Conservation (phyloP, 441 rosid species). For the Brassica hybrid region DNA sequence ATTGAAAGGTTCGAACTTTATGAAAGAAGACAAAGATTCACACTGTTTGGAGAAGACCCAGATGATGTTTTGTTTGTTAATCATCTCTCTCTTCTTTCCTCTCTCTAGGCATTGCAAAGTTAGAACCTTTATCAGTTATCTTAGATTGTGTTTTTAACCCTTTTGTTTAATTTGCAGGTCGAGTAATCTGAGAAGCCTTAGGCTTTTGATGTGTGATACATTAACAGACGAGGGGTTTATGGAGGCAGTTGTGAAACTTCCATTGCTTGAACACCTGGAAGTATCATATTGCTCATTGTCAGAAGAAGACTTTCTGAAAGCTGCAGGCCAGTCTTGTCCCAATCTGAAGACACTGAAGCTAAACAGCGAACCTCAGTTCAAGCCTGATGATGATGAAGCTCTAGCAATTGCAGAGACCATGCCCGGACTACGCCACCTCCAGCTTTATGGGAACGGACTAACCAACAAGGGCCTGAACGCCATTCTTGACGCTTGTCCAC, state of each 20-base stretch:
- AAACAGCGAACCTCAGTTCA: background rate
- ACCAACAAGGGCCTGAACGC: background rate
- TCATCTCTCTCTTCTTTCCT: no score
- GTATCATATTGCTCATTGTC: background rate
- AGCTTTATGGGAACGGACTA: background rate
- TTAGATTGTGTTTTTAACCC: no score
- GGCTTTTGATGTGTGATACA: constrained; percentile 43
- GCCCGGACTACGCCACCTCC: background rate
- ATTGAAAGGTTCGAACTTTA: background rate
- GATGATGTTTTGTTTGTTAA: no score
- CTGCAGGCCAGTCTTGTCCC: constrained; percentile 10
- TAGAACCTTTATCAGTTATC: background rate
- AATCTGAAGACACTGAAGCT: constrained; percentile 4
- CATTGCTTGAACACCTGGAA: constrained; percentile 5
- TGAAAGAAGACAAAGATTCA: background rate
- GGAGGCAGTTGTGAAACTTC: constrained; percentile 32
- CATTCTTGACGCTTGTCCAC: background rate
- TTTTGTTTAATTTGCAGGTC: constrained; percentile 50
- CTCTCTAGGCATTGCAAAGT: background rate
- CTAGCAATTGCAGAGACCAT: constrained; percentile 4
- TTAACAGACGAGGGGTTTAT: constrained; percentile 54
- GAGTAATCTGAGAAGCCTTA: constrained; percentile 48
- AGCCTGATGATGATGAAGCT: background rate
- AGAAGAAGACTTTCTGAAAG: background rate
- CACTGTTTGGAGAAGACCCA: background rate